Evolutionary conservation across 331 rosid species (phyloP).

Genomic region (Malus hybrid): DNA sequence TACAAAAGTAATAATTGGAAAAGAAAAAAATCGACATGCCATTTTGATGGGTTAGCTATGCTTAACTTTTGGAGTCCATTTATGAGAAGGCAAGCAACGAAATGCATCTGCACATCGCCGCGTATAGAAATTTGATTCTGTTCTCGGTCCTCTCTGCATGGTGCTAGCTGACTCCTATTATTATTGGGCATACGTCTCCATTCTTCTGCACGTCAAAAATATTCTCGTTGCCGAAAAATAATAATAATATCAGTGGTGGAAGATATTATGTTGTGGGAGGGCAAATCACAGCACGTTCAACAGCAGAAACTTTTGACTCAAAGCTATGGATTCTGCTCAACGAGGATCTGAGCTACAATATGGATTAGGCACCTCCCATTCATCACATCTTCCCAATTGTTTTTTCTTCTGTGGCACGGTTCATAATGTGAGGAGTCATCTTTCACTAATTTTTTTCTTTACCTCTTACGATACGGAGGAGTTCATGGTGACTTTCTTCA

Average conservation of each 20-base stretch:
- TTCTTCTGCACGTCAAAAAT: background rate
- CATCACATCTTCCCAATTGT: background rate
- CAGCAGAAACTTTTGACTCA: constrained; percentile 15
- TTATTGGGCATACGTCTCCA: background rate
- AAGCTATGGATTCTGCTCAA: background rate
- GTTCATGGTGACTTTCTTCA: no score
- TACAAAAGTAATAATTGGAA: background rate
- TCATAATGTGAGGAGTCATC: no score
- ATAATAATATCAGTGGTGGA: background rate
- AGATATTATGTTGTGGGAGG: background rate
- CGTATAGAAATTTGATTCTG: background rate
- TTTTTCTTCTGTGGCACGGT: no score
- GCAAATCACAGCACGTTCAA: background rate
- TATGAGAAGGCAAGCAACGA: background rate
- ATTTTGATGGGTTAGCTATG: background rate
- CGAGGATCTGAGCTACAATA: background rate
- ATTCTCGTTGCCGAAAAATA: background rate
- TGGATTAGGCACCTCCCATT: background rate
- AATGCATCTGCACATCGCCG: constrained; percentile 16
- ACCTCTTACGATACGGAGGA: no score
- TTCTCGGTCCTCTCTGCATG: background rate
- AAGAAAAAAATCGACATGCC: background rate
- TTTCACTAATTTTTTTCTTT: no score
- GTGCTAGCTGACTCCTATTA: background rate
- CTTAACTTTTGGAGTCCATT: background rate